phyloP scores from a whole-genome alignment of 2,329 filamentous ascomycete species.

The Claviceps citrina region DNA sequence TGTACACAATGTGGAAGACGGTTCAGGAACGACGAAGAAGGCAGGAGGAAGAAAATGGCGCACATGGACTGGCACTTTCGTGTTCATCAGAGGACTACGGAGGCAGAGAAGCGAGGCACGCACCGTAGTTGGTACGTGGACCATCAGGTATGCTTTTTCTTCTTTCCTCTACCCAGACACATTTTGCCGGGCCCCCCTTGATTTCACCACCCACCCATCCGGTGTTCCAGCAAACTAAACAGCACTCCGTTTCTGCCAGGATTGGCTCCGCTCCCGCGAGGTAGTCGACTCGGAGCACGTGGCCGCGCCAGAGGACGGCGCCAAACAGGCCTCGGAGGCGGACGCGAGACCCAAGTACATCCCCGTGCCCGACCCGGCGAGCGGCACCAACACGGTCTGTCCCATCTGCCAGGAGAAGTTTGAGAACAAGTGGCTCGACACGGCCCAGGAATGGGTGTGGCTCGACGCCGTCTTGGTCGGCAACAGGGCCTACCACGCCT shows the following conservation, averaged over 20 bases:
- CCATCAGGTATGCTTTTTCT: conserved; percentile 48
- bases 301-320: conserved; percentile 17
- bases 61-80: conserved; percentile 99
- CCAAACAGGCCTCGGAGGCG: conserved; percentile 21
- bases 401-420: conserved; percentile 95
- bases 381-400: conserved; percentile 61
- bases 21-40: conserved; percentile 62
- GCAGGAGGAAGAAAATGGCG: conserved; percentile 69
- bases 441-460: conserved; percentile 94
- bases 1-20: conserved; percentile 85
- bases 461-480: conserved; percentile 71
- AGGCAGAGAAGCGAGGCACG: conserved; percentile 71
- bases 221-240: background rate
- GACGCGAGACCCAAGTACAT: conserved; percentile 49
- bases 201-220: background rate
- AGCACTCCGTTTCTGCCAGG: conserved; percentile 28
- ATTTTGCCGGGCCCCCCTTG: no score
- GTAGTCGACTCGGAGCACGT: conserved; percentile 50
- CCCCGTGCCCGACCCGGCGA: conserved; percentile 64
- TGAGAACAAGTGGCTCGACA: conserved; percentile 79
- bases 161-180: no score
- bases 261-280: conserved; percentile 82
- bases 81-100: conserved; percentile 75
- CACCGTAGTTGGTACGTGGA: conserved; percentile 93
- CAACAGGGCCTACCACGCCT: conserved; percentile 72